Evolutionary conservation across 495 filamentous ascomycete genomes (phyloP).

Genomic region (Entonaema liquescens): DNA sequence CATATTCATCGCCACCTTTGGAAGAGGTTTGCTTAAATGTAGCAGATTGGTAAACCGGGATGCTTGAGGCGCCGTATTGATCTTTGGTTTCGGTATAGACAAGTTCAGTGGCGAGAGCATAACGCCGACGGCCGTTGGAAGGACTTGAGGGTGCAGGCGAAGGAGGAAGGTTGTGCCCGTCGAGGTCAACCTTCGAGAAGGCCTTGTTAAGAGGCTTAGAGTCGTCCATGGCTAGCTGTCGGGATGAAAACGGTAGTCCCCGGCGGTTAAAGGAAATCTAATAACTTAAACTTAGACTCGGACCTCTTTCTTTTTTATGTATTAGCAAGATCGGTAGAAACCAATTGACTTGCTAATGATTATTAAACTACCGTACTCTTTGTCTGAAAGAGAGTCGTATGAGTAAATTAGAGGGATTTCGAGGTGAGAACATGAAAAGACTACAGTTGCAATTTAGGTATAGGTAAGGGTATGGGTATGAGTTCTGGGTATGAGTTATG

Average conservation of each 20-base stretch:
- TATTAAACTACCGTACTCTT: constrained; percentile 1
- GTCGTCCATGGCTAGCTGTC: constrained; percentile 38
- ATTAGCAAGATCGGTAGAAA: neutral
- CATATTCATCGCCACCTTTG: constrained; percentile 84
- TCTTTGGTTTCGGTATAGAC: constrained; percentile 95
- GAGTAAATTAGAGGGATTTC: constrained; percentile 13
- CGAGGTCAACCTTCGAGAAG: constrained; percentile 77
- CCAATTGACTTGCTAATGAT: constrained; percentile 3
- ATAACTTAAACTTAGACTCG: neutral
- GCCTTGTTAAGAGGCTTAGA: constrained; percentile 66
- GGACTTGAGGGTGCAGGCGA: constrained; percentile 95
- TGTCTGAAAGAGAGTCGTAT: constrained; percentile 1
- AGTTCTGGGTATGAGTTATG: no score
- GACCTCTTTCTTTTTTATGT: constrained; percentile 15
- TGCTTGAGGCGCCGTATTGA: constrained; percentile 93
- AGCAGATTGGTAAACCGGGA: constrained; percentile 97
- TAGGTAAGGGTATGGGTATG: no score
- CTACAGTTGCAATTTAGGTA: neutral
- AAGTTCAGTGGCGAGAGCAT: constrained; percentile 93
- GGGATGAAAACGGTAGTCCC: constrained; percentile 17
- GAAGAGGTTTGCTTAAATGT: constrained; percentile 94
- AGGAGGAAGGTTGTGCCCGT: constrained; percentile 90
- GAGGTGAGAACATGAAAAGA: constrained; percentile 7
- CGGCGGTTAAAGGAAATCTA: constrained; percentile 10
- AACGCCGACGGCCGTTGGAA: constrained; percentile 76